phyloP scores from a whole-genome alignment of 2,329 filamentous ascomycete genomes.

The Aspergillus caelatus region DNA sequence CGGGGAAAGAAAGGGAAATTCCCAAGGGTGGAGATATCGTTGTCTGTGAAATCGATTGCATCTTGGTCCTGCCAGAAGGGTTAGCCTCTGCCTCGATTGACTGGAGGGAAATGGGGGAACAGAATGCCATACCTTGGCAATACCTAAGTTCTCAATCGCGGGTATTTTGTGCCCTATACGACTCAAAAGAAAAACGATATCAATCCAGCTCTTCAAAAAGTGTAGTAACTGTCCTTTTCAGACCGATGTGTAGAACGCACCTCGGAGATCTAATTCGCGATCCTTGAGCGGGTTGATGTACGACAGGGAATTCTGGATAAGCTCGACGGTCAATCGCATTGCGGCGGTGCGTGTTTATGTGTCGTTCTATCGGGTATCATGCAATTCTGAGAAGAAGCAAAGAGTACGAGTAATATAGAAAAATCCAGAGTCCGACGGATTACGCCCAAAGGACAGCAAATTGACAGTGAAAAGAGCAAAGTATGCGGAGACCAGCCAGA shows the following conservation, averaged over 20 bases:
- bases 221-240: slow-evolving; percentile 98
- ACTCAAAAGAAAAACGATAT: slow-evolving; percentile 63
- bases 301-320: slow-evolving; percentile 91
- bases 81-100: background rate
- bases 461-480: background rate
- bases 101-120: background rate
- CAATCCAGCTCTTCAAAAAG: slow-evolving; percentile 76
- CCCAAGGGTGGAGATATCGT: slow-evolving; percentile 84
- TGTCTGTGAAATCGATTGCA: slow-evolving; percentile 97
- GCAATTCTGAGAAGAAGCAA: background rate
- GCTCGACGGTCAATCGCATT: slow-evolving; percentile 95
- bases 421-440: background rate
- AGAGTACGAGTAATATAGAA: background rate
- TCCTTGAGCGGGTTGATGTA: slow-evolving; percentile 99
- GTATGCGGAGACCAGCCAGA: slow-evolving; percentile 9
- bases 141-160: slow-evolving; percentile 95
- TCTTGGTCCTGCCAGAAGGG: slow-evolving; percentile 74
- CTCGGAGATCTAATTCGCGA: slow-evolving; percentile 98
- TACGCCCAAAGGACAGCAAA: background rate
- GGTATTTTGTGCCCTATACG: slow-evolving; percentile 94
- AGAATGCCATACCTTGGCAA: slow-evolving; percentile 72
- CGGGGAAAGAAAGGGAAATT: slow-evolving; percentile 94
- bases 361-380: slow-evolving; percentile 23
- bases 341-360: slow-evolving; percentile 30
- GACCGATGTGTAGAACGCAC: slow-evolving; percentile 64